These are phyloP conservation scores for Medakamo hakoo DNA, from an alignment of 139 green algal genomes.

Conservation along the genomic window DNA sequence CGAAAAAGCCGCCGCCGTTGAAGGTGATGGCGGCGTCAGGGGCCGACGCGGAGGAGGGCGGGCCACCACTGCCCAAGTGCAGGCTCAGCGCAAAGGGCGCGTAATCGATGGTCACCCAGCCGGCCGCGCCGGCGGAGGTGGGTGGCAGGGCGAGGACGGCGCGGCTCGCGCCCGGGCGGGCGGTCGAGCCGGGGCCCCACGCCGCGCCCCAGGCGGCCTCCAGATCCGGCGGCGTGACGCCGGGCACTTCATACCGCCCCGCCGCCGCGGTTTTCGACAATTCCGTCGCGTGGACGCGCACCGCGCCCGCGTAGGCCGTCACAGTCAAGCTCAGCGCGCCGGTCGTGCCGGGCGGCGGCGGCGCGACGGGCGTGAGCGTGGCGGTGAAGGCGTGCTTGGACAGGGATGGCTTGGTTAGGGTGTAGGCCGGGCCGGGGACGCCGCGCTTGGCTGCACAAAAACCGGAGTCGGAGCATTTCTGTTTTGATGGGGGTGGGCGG, in stretches of 20 bases:
- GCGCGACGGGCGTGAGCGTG: slow-evolving; percentile 28
- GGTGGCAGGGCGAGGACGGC: background rate
- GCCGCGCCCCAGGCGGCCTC: background rate
- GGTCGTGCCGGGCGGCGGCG: slow-evolving; percentile 14
- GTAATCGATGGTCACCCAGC: slow-evolving; percentile 15
- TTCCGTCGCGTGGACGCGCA: slow-evolving; percentile 70
- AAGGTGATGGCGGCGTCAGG: slow-evolving; percentile 38
- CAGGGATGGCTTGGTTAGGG: too few species aligned
- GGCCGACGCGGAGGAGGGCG: slow-evolving; percentile 34
- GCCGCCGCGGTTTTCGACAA: slow-evolving; percentile 10
- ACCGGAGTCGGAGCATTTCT: slow-evolving; percentile 61
- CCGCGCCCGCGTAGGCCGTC: slow-evolving; percentile 35
- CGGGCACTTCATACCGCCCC: slow-evolving; percentile 49
- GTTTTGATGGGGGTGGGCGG: too few species aligned
- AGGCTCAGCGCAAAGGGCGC: slow-evolving; percentile 12
- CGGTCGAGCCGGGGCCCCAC: background rate
- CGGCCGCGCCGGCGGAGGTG: background rate
- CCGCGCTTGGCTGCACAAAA: slow-evolving; percentile 79
- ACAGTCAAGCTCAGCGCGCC: slow-evolving; percentile 42
- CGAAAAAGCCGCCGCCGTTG: slow-evolving; percentile 65
- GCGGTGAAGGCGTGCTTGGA: slow-evolving; percentile 26
- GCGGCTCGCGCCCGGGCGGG: background rate
- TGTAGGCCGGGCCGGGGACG: too few species aligned
- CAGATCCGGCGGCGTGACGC: slow-evolving; percentile 44
- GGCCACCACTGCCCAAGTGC: slow-evolving; percentile 24